Evolutionary conservation across 2,329 filamentous ascomycete species (phyloP), one percentile per base, ranked within the genome.

Genomic region (Aureobasidium sp.): DNA sequence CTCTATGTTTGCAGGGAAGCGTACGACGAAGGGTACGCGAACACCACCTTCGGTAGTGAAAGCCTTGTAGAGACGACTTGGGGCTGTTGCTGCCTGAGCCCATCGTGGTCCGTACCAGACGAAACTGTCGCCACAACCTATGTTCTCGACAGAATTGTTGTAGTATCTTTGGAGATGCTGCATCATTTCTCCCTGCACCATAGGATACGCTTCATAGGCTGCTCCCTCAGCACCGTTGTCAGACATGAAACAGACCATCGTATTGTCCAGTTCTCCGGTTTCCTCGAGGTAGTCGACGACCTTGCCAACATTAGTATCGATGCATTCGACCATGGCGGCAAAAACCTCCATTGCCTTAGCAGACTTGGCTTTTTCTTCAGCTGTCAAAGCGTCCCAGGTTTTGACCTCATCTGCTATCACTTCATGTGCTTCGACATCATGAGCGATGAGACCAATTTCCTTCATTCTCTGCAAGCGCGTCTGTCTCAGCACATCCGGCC

Each of bases 161-260:
- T 84, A 84, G 71, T 83, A 83, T 66, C 81, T 81, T 64, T 81
- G 73, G 32, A 84, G 70, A 65, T 83, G 80, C 3, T 79, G 75
- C 67, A 83, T 78, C 65, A 83, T 80, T 29, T 76, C 76, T 50
- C 79, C 79, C 59, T 80, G 75, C 4, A 85, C 78, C 59, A 85
- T 81, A 0, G 83, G 83, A 59, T 81, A 79, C 5, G 83, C 81
- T 66, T 86, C 83, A 64, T 83, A 82, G 1, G 78, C 78, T 16
- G 80, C 81, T 11, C 83, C 83, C 65, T 86, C 83, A 11, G 83
- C 83, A 2, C 83, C 83, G 64, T 86, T 86, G 71, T 86, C 83
- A 1, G 78, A 83, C 74, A 86, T 81, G 76, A 87, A 86, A 67
- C 81, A 78, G 55, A 87, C 76, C 63, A 86, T 82, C 2, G 84